These are phyloP conservation scores for Solanum etuberosum DNA, from an alignment of 257 asterid species.

Conservation along the genomic window DNA sequence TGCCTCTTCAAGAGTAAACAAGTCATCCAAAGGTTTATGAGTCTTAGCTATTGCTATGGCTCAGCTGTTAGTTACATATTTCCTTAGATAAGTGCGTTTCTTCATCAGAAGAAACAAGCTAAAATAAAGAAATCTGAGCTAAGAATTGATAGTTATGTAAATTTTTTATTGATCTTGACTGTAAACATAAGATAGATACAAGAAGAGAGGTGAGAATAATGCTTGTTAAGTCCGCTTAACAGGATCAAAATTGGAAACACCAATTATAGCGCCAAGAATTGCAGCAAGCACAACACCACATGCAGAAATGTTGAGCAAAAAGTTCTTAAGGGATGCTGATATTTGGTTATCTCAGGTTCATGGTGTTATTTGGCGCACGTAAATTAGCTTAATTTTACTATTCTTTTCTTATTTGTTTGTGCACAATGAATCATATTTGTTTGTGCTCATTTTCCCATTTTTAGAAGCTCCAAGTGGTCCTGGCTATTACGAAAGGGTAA, in stretches of 20 bases:
- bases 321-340: conserved; percentile 58
- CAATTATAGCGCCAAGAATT: conserved; percentile 48
- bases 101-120: background rate
- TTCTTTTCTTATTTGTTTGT: no score
- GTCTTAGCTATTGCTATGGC: background rate
- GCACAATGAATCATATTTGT: no score
- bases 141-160: background rate
- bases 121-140: background rate
- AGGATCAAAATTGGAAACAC: conserved; percentile 80
- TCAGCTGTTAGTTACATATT: background rate
- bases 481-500: no score
- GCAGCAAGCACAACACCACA: conserved; percentile 61
- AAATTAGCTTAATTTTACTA: no score
- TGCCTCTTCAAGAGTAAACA: background rate
- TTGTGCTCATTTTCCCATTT: no score
- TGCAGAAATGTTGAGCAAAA: conserved; percentile 63
- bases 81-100: background rate
- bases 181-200: conserved; percentile 20
- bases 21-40: background rate
- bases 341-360: no score
- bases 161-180: conserved; percentile 3
- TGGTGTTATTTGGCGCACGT: no score
- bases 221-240: conserved; percentile 52
- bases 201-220: background rate
- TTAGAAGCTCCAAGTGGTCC: no score